A percentile compares a stretch with the other conserved stretches of the same genome.
Conservation (phyloP, 495 filamentous ascomycete species). For the Tuber microsphaerosporum region DNA sequence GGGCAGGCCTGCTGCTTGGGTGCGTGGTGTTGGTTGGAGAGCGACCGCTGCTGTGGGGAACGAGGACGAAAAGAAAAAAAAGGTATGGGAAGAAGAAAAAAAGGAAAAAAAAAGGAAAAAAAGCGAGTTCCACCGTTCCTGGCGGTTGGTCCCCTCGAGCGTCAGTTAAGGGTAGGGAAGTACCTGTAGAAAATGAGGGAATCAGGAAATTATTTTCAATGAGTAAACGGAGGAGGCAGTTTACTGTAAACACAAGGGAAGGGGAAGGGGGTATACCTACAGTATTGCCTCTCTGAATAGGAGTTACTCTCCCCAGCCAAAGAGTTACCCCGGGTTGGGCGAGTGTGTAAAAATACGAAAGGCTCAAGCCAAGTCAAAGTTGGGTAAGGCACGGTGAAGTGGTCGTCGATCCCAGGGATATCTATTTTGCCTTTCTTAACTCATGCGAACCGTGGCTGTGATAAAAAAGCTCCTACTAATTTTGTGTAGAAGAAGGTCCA, state of each 20-base stretch:
- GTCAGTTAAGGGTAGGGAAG: not conserved
- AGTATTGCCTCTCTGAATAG: not conserved
- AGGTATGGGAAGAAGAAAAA: not conserved
- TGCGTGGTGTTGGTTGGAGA: slow-evolving; percentile 10
- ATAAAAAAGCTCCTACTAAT: not conserved
- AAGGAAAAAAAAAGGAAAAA: not conserved
- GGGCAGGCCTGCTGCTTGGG: slow-evolving; percentile 36
- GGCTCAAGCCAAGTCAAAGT: not conserved
- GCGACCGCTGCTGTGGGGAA: slow-evolving; percentile 1
- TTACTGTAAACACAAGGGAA: not conserved
- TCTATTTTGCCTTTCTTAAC: not conserved
- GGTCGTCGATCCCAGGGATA: not conserved
- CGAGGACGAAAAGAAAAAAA: not conserved
- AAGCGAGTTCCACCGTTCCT: not conserved
- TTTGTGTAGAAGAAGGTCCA: not conserved
- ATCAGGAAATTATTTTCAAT: slow-evolving; percentile 5
- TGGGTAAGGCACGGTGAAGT: not conserved
- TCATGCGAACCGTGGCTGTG: not conserved
- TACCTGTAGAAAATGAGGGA: not conserved
- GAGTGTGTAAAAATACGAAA: slow-evolving; percentile 1
- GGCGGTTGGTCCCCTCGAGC: not conserved
- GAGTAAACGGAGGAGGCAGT: not conserved
- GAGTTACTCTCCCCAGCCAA: not conserved
- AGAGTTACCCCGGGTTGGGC: not conserved
- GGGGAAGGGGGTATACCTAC: not conserved